Conservation (phyloP, 2,329 filamentous ascomycete species). For the Colletotrichum navitas region DNA sequence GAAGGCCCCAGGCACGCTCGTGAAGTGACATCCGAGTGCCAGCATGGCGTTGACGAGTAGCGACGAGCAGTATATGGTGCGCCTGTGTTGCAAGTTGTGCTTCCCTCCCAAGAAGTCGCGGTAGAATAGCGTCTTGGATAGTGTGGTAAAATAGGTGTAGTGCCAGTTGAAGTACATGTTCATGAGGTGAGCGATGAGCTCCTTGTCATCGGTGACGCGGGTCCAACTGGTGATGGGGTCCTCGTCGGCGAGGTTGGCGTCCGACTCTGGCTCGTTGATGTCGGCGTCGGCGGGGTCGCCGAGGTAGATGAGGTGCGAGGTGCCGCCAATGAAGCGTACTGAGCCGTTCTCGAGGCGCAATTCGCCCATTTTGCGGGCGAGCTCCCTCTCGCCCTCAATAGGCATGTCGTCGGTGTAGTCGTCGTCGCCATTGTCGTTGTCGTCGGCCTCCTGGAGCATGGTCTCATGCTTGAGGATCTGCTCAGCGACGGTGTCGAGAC, state of each 20-base stretch:
- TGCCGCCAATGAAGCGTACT: conserved; percentile 92
- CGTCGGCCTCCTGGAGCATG: conserved; percentile 50
- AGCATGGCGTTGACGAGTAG: conserved; percentile 95
- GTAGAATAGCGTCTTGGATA: conserved; percentile 89
- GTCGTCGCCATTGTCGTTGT: conserved; percentile 56
- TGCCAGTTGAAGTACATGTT: conserved; percentile 99
- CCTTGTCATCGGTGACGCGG: conserved; percentile 81
- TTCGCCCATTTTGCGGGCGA: conserved; percentile 94
- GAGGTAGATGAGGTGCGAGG: conserved; percentile 90
- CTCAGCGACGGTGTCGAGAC: conserved; percentile 68
- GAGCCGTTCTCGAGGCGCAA: conserved; percentile 88
- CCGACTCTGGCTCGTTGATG: conserved; percentile 57
- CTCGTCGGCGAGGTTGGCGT: conserved; percentile 65
- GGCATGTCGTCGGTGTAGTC: conserved; percentile 58
- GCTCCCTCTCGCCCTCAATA: conserved; percentile 76
- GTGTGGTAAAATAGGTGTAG: conserved; percentile 93
- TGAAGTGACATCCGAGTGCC: conserved; percentile 93
- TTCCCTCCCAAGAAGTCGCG: conserved; percentile 84
- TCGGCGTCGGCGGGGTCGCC: conserved; percentile 60
- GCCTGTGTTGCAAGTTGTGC: conserved; percentile 62
- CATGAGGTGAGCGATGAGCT: conserved; percentile 86
- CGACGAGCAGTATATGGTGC: conserved; percentile 85
- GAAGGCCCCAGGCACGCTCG: conserved; percentile 78
- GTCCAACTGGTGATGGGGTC: conserved; percentile 90
- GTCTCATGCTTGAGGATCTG: conserved; percentile 62